Evolutionary conservation across 352 stramenopile species (phyloP).

Genomic region (Phytopythium chamaehyphon): DNA sequence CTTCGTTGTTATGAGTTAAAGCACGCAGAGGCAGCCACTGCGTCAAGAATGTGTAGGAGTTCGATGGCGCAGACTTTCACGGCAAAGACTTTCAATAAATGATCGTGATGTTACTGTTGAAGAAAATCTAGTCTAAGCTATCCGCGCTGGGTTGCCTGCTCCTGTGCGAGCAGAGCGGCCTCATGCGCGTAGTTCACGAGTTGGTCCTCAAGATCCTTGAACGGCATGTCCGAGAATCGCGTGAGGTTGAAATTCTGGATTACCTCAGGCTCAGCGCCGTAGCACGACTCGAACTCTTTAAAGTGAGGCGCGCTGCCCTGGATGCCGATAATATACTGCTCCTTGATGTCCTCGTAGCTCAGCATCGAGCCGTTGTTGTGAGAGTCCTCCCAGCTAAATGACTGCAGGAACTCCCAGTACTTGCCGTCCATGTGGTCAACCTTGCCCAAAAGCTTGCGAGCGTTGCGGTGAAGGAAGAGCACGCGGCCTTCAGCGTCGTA

Average conservation of each 20-base stretch:
- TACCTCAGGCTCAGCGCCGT: conserved; percentile 33
- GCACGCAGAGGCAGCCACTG: too few relatives aligned
- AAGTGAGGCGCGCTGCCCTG: conserved; percentile 35
- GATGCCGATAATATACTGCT: conserved; percentile 42
- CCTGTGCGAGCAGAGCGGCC: conserved; percentile 19
- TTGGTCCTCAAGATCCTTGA: conserved; percentile 43
- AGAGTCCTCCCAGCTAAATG: conserved; percentile 31
- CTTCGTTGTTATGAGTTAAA: too few relatives aligned
- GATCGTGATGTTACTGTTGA: too few relatives aligned
- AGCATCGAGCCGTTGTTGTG: conserved; percentile 10
- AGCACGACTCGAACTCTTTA: conserved; percentile 48
- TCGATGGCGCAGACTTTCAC: too few relatives aligned
- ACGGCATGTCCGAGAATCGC: conserved; percentile 29
- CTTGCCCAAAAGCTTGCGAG: conserved; percentile 60
- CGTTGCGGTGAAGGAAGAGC: conserved; percentile 74
- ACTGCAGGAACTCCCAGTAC: conserved; percentile 43
- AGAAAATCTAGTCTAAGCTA: neutral
- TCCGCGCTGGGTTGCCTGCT: conserved; percentile 2
- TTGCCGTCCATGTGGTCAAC: conserved; percentile 29
- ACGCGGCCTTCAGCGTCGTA: conserved; percentile 44
- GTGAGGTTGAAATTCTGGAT: conserved; percentile 41
- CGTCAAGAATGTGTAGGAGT: too few relatives aligned
- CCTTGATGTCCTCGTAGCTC: conserved; percentile 39
- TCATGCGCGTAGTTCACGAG: conserved; percentile 52
- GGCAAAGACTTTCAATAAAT: too few relatives aligned